Conservation (phyloP, 208 protist genomes). For the Crithidia sp. region DNA sequence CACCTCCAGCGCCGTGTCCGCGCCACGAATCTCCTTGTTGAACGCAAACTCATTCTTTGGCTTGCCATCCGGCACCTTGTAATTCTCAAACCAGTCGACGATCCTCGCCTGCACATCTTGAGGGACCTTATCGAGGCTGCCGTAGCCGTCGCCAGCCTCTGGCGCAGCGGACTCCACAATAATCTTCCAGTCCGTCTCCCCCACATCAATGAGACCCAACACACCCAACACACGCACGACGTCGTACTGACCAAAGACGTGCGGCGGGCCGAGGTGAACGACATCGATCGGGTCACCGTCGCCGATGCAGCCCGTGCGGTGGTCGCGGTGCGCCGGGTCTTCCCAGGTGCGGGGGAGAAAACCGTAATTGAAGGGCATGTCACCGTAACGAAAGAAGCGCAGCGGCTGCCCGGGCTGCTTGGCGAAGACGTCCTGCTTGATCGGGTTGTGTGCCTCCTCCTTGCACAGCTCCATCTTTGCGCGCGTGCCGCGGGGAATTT, state of each 20-base stretch:
- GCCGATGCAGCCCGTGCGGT: slow-evolving; percentile 68
- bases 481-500: slow-evolving; percentile 89
- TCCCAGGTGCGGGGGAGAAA: slow-evolving; percentile 96
- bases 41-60: slow-evolving; percentile 88
- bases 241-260: slow-evolving; percentile 45
- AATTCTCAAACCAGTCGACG: slow-evolving; percentile 90
- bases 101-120: slow-evolving; percentile 51
- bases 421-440: slow-evolving; percentile 88
- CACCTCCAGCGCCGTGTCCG: slow-evolving; percentile 65
- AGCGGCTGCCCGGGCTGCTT: slow-evolving; percentile 66
- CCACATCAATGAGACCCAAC: slow-evolving; percentile 90
- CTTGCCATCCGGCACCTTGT: slow-evolving; percentile 94
- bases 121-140: slow-evolving; percentile 58
- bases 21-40: slow-evolving; percentile 56
- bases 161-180: slow-evolving; percentile 52
- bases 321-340: slow-evolving; percentile 51
- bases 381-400: slow-evolving; percentile 83
- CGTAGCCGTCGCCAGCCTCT: slow-evolving; percentile 38
- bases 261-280: slow-evolving; percentile 70
- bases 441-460: slow-evolving; percentile 89
- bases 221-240: slow-evolving; percentile 88
- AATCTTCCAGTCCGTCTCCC: slow-evolving; percentile 95
- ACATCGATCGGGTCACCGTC: slow-evolving; percentile 93
- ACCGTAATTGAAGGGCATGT: slow-evolving; percentile 96
- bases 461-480: slow-evolving; percentile 95